Evolutionary conservation across 2,329 filamentous ascomycete genomes (phyloP), one percentile per base, ranked within the genome.

Genomic region (Hypoxylon sp.): DNA sequence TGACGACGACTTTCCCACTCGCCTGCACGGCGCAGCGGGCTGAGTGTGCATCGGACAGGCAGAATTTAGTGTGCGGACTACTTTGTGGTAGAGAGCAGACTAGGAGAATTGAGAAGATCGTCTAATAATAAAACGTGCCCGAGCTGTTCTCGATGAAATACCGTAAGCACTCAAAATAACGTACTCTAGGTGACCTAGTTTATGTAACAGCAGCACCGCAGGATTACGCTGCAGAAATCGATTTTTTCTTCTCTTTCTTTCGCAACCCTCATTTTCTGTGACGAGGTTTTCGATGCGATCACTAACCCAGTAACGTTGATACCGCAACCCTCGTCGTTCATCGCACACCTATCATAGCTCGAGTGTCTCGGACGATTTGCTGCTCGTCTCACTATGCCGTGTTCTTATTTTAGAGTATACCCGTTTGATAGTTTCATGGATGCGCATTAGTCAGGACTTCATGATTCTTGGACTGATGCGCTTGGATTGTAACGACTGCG

Each of bases 161-260:
- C 70, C 53, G 67, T 69, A 67, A 70, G 64, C 69, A 67, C 66
- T 64, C 60, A 67, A 66, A 66, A 65, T 65, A 69, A 67, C 54
- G 56, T 61, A 58, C 44, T 9, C 36, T 40, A 40, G 32, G 45
- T n/a, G n/a, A n/a, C n/a, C n/a, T n/a, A n/a, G n/a, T n/a, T 64
- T 64, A 58, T 68, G 66, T 62, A 55, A 68, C 61, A 59, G 66
- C 66, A 63, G 45, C 63, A 69, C 33, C 56, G 60, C 56, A 66
- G 51, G 61, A 58, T 61, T 48, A 56, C 60, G 62, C 63, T 68
- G 59, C 62, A 63, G 63, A 38, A 52, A 16, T 45, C 54, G 22
- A 22, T 40, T 40, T 56, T 48, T 26, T 38, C 20, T 36, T 20
- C n/a, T n/a, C n/a, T n/a, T 33, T 55, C 16, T 48, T 38, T 53